Evolutionary conservation across 805 yeast species (phyloP), one percentile per base, ranked within the genome.

Genomic region (Starmerella apis): DNA sequence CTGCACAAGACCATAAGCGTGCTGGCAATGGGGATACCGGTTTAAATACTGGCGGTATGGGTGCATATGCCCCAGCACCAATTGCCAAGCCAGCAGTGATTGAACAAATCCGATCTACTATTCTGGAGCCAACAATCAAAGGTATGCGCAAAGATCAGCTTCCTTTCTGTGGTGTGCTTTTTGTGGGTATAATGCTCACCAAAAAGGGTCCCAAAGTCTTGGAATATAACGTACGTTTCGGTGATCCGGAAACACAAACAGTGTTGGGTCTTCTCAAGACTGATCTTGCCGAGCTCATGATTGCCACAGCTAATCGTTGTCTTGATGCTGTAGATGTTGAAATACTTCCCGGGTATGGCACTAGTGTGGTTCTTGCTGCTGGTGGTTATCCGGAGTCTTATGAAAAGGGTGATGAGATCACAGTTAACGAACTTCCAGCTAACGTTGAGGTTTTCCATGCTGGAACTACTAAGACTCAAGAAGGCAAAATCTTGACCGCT

Each of bases 31-130:
- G 88, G 53, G 99, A 92, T 66, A 72, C 79, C 35, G 99, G 99
- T 23, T 75, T 90, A 55, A 92, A 92, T 71, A 92, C 99, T 33
- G 99, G 99, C 59, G 99, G 99, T 56, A 92, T 92, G 99, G 99
- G 99, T 56, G 95, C 97, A 7, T 92, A 92, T 63, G 92, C 97
- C 7, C 99, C 99, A 28, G 94, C 97, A 10, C 98, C 98, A 50
- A 74, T 86, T 55, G 97, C 94, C 18, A 86, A 96, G 18, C 80
- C 86, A 2, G 73, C 75, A 22, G 65, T 92, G 32, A 67, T 88
- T 61, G 70, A 74, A 54, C 73, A 79, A 66, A 87, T 92, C 63
- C 79, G 87, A 62, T 70, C 72, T 43, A 72, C 75, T n/a, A 76
- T 94, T 60, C 76, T 94, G 61, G 80, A 82, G 68, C 97, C 97